Base-by-base conservation (phyloP, 139 green algal genomes). In the Micractinium conductrix region DNA sequence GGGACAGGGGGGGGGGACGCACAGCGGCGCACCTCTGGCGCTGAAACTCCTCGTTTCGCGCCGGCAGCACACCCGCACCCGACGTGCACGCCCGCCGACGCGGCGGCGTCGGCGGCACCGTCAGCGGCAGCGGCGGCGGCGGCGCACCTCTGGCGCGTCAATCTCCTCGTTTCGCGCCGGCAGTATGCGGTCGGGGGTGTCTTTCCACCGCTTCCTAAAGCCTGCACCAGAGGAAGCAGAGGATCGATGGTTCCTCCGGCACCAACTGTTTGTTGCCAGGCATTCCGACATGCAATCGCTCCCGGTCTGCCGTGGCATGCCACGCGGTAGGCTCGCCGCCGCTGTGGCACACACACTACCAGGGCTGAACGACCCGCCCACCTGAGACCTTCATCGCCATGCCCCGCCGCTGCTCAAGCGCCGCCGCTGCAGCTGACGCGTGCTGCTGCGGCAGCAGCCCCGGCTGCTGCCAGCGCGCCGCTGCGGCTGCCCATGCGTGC, bases 111-210 rank as follows among this genome's bases (percentile, higher is more conserved):
- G 14, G 26, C 28, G 44, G 33, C 65, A 24, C 30, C 30, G 30
- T 5, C 65, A 42, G 9, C 30, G 16, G 7, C 6, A 42, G n/a
- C 38, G 22, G 26, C 62, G 44, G 2, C 26, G 62, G 26, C 4
- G 44, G 62, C 75, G 16, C 40, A 72, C 76, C 76, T 82, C 55
- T 9, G 42, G 28, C 4, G 55, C 75, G 40, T 30, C n/a, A n/a
- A 88, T 88, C 74, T 88, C 48, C 63, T 86, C 60, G 30, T 88
- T 88, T 24, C 50, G n/a, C 9, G 67, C 30, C 14, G 84, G 76
- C 42, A 78, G 44, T 1, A 40, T 70, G 3, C 50, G 70, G 33
- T 79, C 53, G 37, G 58, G 30, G 17, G 38, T 65, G 26, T 19
- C 40, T 9, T 73, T 42, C 37, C 19, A 12, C 35, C 35, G 48